Base-by-base conservation (phyloP, 345 rosid species). In the Cardamine occulta region DNA sequence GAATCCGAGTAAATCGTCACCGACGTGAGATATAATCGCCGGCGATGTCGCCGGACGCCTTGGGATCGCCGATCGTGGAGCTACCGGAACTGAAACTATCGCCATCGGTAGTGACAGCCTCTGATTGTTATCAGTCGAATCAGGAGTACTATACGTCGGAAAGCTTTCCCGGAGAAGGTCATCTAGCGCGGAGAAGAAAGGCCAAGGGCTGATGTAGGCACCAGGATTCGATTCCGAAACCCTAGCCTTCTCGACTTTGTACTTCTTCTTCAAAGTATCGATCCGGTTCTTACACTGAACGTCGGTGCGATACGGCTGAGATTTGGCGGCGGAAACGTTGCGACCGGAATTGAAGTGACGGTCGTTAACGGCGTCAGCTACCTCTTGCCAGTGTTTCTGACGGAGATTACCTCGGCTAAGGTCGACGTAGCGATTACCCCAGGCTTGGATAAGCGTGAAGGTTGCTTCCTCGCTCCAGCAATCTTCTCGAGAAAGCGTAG, bases 381-480 rank as follows among this genome's bases (percentile, higher is more conserved):
- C 99, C 68, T 95, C 98, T 49, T 89, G 97, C 99, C 99, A 96
- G 79, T 96, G 97, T 68, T 93, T 96, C 81, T 93, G 99, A 14
- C 99, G 99, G 57, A 96, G 98, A 63, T 88, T 87, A 2, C 99
- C 99, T 1, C 99, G 88, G 85, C 77, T 89, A 39, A 96, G 97
- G 59, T 93, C 94, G 48, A 96, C 28, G 79, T 87, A 96, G 24
- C 98, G 94, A 37, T 85, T 70, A 14, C 99, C 99, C 99, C 99
- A 96, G 17, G 94, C 88, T 58, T 91, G 93, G 69, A 96, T 87
- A 31, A 96, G 96, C 48, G 99, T 96, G 42, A 88, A 85, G 14
- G 97, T 96, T 24, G 99, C 99, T 63, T 91, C 99, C 79, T 93
- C 98, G 80, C 94, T 90, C 99, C 99, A 96, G 85, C 96, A 96